Base-by-base conservation (phyloP, 2,329 filamentous ascomycete species). In the Aureobasidium sp. region DNA sequence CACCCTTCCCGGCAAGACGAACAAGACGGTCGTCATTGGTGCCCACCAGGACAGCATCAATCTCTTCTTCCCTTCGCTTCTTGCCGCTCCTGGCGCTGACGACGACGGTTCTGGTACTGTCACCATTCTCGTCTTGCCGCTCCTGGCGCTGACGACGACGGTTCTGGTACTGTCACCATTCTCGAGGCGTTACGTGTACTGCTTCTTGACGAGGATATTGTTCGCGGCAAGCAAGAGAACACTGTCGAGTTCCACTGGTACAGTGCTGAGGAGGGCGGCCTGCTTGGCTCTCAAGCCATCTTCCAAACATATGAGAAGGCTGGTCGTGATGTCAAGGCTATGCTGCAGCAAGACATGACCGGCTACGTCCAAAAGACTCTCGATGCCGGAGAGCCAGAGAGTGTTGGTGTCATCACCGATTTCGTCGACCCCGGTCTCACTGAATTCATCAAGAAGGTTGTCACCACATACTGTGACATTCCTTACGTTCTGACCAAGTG, bases 321-420 rank as follows among this genome's bases (percentile, higher is more conserved):
- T 27, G 81, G 83, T 36, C 83, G 87, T 30, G 86, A 93, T 66
- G 82, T 97, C 74, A 95, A 93, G 77, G 93, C 93, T 37, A 97
- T 97, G 94, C 83, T 97, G 59, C 93, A 97, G 78, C 93, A 97
- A 76, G 93, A 97, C 75, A 97, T 97, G 93, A 96, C 91, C 1
- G 93, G 93, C 21, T 97, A 88, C 72, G 83, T 91, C 5, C 85
- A 92, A 72, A 87, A 86, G 69, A 96, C 91, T 0, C 77, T 94
- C 25, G 89, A 94, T 66, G 87, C 90, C 3, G 91, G 91, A 63
- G 81, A 90, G 74, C 83, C 86, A 5, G 93, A 97, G 79, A 88
- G 86, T 49, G 89, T 97, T 3, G 93, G 93, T 47, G 90, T 97
- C 57, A 96, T 97, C 69, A 91, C 89, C 5, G 93, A 97, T 75